Evolutionary conservation across 148 eudicot genomes (phyloP).

Genomic region (Agrostemma githago): DNA sequence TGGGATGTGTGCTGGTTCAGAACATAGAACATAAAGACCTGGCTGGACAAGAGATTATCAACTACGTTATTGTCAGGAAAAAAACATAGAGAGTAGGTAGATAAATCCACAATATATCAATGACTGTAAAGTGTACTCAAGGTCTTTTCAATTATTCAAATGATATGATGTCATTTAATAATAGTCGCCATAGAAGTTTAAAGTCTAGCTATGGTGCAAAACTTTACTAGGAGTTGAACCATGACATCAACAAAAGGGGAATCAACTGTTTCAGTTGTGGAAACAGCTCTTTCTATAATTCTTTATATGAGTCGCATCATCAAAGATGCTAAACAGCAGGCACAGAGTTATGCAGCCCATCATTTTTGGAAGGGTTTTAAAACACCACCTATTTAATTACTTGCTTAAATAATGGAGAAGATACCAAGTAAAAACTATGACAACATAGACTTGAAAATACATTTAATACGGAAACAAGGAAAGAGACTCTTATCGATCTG

Average conservation of each 20-base stretch:
- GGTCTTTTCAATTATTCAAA: background rate
- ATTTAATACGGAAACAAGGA: background rate
- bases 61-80: conserved; percentile 6
- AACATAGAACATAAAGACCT: conserved; percentile 82
- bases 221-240: background rate
- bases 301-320: background rate
- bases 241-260: background rate
- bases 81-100: background rate
- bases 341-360: background rate
- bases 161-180: background rate
- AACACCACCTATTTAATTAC: background rate
- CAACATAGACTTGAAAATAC: background rate
- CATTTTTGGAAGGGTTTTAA: background rate
- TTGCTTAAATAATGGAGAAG: background rate
- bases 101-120: conserved; percentile 3
- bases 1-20: conserved; percentile 75
- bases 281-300: background rate
- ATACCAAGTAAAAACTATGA: background rate
- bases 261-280: background rate
- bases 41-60: conserved; percentile 33
- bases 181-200: background rate
- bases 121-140: background rate
- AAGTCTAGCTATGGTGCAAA: background rate
- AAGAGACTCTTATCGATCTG: background rate
- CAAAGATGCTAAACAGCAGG: background rate